Base-by-base conservation (phyloP, 2,329 filamentous ascomycete species). In the Fusarium veterinarium region DNA sequence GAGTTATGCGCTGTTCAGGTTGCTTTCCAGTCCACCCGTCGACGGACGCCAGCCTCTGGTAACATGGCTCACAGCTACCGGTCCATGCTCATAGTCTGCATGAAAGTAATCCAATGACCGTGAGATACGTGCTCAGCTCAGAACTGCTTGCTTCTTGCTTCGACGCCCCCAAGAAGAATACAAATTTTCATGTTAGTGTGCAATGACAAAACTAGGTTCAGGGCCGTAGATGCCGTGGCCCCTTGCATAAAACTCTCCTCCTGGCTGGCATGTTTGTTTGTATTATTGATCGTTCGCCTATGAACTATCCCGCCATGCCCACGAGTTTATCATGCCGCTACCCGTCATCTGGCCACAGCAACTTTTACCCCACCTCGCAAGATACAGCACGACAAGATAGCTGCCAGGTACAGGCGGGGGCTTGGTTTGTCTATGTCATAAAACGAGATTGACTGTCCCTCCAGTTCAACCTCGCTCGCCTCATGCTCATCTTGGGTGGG, bases 221-320 rank as follows among this genome's bases (percentile, higher is more conserved):
- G 48, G 53, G 56, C 58, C 45, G 45, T 63, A 45, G 33, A 73
- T 64, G 41, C 52, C 55, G 41, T 44, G 31, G 46, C 59, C 62
- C 68, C 71, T 71, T 73, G 71, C 71, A 73, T 67, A 71, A 71
- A 65, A 52, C 62, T 59, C 63, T 61, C 67, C 70, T 63, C 25
- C 52, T 28, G 52, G 61, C 45, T 67, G 70, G 70, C 70, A 71
- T 67, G 64, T 66, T 48, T 40, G 49, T 41, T 28, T 51, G 19
- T 28, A 33, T 25, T 46, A 58, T 59, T 40, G 31, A 33, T 44
- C 41, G 42, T 73, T 73, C 46, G 38, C 40, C 49, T 38, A 53
- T 59, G 42, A 72, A 73, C 51, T 67, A 60, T 68, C 61, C 35
- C 41, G 53, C 49, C 51, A 61, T 48, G 56, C 62, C 62, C 70